Conservation (phyloP, 495 filamentous ascomycete genomes). For the Penicillium coffeae region DNA sequence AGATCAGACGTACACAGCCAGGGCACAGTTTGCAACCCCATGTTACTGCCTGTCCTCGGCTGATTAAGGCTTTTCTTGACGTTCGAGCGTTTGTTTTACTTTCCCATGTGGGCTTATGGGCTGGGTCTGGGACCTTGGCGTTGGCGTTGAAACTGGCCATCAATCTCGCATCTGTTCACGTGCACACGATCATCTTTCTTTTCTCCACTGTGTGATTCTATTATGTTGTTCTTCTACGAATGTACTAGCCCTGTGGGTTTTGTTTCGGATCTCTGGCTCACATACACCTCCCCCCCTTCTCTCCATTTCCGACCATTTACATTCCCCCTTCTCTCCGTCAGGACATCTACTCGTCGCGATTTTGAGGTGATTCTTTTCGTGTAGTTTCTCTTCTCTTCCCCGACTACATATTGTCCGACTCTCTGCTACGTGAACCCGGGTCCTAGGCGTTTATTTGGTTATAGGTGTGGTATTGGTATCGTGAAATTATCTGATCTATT, state of each 20-base stretch:
- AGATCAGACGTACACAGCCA: slow-evolving; percentile 37
- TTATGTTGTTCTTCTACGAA: slow-evolving; percentile 4
- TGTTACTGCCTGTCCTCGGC: slow-evolving; percentile 44
- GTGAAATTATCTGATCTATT: slow-evolving; percentile 7
- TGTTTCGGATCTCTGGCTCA: neutral
- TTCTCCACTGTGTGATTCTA: slow-evolving; percentile 23
- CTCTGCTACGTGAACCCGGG: neutral
- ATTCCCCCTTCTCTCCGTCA: slow-evolving; percentile 1
- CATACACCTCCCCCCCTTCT: neutral
- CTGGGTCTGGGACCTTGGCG: slow-evolving; percentile 15
- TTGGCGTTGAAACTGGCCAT: slow-evolving; percentile 22
- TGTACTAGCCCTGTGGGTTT: slow-evolving; percentile 3
- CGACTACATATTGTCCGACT: slow-evolving; percentile 14
- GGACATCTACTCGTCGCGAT: neutral
- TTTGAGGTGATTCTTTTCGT: slow-evolving; percentile 5
- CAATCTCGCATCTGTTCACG: slow-evolving; percentile 20
- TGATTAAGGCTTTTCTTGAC: slow-evolving; percentile 24
- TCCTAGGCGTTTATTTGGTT: slow-evolving; percentile 11
- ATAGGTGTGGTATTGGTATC: neutral
- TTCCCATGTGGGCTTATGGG: slow-evolving; percentile 17
- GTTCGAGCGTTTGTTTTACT: slow-evolving; percentile 19
- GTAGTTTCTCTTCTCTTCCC: slow-evolving; percentile 11
- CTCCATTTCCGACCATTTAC: neutral
- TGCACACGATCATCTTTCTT: slow-evolving; percentile 24
- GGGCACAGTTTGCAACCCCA: slow-evolving; percentile 35